Evolutionary conservation across 2,329 filamentous ascomycete genomes (phyloP), one percentile per base, ranked within the genome.

Genomic region (Fusarium sp.): DNA sequence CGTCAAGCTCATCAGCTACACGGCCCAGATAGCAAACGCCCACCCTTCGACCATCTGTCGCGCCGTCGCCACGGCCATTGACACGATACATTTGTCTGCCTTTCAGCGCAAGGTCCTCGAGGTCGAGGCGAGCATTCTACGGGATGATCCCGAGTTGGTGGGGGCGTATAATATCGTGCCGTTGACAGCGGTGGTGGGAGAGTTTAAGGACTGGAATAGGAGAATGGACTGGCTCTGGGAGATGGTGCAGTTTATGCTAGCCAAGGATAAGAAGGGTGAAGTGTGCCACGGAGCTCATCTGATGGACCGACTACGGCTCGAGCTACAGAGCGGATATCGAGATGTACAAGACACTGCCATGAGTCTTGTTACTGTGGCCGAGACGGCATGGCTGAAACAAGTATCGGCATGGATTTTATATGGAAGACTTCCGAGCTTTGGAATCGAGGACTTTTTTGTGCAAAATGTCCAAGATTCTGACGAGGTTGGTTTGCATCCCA

Each of bases 141-240:
- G 87, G 54, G 90, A 91, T 78, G 95, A 98, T 85, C 89, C 95
- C 3, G 90, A 87, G 8, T 90, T 94, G 68, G 96, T 98, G 2
- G 96, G 96, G 47, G 96, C 94, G 1, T 98, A 98, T 81, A 93
- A 96, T 71, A 97, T 98, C 71, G 96, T 98, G 25, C 96, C 97
- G 4, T 84, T 99, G 76, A 97, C 97, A 59, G 92, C 92, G 2
- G 89, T 98, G 22, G 91, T 97, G 32, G 90, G 89, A 6, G 93
- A 97, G 79, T 98, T 98, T 79, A 91, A 93, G n/a, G 92, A 90
- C 50, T 98, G 96, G 96, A 93, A 89, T 56, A 89, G 94, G 76
- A 88, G 92, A 38, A 89, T 98, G 86, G 92, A 95, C 78, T 98
- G 96, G 95, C 87, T 98, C 22, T 94, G 93, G 91, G 88, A 90